Conservation (phyloP, 371 early-diverging fungal genomes). For the Fennellomyces sp. region DNA sequence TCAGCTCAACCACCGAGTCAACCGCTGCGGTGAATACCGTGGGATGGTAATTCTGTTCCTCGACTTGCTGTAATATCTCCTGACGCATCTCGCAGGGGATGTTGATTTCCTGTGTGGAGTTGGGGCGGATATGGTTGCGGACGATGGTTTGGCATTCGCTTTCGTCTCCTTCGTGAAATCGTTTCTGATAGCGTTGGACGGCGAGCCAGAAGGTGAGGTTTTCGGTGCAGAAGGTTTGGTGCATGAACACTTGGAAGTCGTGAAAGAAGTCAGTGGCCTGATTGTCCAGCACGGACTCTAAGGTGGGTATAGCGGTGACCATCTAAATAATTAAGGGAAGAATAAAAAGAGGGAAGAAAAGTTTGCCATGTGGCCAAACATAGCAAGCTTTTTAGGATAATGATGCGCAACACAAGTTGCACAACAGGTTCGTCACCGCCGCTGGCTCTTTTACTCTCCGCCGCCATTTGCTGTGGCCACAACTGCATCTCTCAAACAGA, state of each 20-base stretch:
- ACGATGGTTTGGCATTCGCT: constrained; percentile 27
- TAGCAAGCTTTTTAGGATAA: background rate
- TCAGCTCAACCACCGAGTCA: constrained; percentile 45
- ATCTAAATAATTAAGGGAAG: constrained; percentile 8
- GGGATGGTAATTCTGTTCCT: constrained; percentile 23
- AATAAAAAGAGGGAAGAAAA: constrained; percentile 10
- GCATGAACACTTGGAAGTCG: constrained; percentile 38
- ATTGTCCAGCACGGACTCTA: constrained; percentile 37
- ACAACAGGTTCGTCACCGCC: background rate
- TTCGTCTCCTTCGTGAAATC: constrained; percentile 6
- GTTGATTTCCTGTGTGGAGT: constrained; percentile 53
- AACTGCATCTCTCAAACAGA: background rate
- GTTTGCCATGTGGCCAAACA: constrained; percentile 16
- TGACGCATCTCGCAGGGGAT: constrained; percentile 54
- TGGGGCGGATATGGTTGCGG: constrained; percentile 35
- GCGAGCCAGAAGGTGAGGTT: constrained; percentile 50
- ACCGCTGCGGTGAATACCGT: constrained; percentile 36
- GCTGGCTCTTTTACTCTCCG: background rate
- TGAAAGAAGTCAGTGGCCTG: constrained; percentile 28
- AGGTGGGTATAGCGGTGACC: constrained; percentile 16
- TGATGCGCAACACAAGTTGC: background rate
- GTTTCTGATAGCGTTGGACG: constrained; percentile 31
- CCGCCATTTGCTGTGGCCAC: no score
- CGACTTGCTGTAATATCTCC: constrained; percentile 32
- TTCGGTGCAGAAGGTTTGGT: constrained; percentile 45